Evolutionary conservation across 106 monocot genomes (phyloP).

Genomic region (Allium cepa): DNA sequence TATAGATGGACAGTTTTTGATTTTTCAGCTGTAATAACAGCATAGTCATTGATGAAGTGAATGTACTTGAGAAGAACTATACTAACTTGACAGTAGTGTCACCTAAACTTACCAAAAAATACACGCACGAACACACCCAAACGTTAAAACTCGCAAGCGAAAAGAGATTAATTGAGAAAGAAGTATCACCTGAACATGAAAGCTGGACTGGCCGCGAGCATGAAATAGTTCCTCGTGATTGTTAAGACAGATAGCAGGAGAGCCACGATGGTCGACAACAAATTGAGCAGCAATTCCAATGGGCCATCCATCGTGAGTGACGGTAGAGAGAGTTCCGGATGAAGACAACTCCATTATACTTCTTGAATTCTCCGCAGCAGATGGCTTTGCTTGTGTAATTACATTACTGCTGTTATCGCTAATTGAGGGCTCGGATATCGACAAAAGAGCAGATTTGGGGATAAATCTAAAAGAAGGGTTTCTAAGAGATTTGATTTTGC

Average conservation of each 20-base stretch:
- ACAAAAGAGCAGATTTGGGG: slow-evolving; percentile 23
- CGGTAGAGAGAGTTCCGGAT: slow-evolving; percentile 65
- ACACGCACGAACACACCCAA: too few relatives aligned
- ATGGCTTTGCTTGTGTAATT: slow-evolving; percentile 16
- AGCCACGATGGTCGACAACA: slow-evolving; percentile 59
- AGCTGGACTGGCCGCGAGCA: slow-evolving; percentile 40
- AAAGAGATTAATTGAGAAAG: background rate
- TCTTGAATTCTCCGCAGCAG: slow-evolving; percentile 76
- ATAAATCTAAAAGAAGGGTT: background rate
- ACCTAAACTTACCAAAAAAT: too few relatives aligned
- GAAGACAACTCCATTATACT: slow-evolving; percentile 81
- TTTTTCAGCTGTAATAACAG: too few relatives aligned
- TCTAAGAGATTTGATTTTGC: background rate
- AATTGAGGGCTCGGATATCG: background rate
- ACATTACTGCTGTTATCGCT: background rate
- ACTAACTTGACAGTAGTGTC: too few relatives aligned
- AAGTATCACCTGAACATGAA: slow-evolving; percentile 64
- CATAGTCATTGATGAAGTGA: too few relatives aligned
- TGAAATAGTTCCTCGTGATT: slow-evolving; percentile 18
- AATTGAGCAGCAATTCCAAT: slow-evolving; percentile 80
- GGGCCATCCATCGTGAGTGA: slow-evolving; percentile 52
- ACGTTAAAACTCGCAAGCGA: background rate
- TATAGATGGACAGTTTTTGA: too few relatives aligned
- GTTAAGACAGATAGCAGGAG: slow-evolving; percentile 64
- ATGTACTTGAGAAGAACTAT: too few relatives aligned